Base-by-base conservation (phyloP, 2,329 filamentous ascomycete species). In the Huntiella decipiens region DNA sequence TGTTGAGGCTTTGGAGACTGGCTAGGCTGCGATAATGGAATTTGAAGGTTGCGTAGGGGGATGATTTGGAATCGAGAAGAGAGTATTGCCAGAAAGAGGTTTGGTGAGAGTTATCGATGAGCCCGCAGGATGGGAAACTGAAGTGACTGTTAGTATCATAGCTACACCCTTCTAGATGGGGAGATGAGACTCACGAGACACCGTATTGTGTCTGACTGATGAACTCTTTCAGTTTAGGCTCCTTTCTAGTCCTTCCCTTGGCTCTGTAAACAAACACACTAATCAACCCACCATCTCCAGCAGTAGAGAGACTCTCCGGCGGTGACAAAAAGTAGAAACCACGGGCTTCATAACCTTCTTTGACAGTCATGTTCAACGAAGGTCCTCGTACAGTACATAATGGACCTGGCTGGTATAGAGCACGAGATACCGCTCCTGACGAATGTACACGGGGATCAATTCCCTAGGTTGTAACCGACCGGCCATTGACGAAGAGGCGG, bases 1-100 rank as follows among this genome's bases (percentile, higher is more conserved):
- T 56, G 45, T 67, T 68, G 7, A 74, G 60, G 31, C 62, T 56
- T 5, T 59, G 54, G 8, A 77, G 62, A 45, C 63, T 65, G 7
- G 62, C 59, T 65, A 63, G 67, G 5, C 67, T 70, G 28, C 71
- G 65, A 51, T 76, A 76, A 49, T 76, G 68, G 50, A 75, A 72
- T 19, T 62, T 62, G 50, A 75, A 76, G 0, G 63, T 65, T 4
- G 65, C 66, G 51, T 66, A 74, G 0, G 73, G 73, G 2, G 56
- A 60, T 38, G 73, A 65, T 45, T 62, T 68, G 0, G 68, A 56
- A 47, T 76, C 73, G 16, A 64, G 54, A 3, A 76, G 58, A 38
- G 63, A 56, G 58, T 67, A 77, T 51, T 71, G 63, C 52, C 69
- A 74, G 55, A 64, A 74, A 8, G 56, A 62, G 8, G 65, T 61